Evolutionary conservation across 345 rosid species (phyloP), one percentile per base, ranked within the genome.

Genomic region (Orychophragmus violaceus): DNA sequence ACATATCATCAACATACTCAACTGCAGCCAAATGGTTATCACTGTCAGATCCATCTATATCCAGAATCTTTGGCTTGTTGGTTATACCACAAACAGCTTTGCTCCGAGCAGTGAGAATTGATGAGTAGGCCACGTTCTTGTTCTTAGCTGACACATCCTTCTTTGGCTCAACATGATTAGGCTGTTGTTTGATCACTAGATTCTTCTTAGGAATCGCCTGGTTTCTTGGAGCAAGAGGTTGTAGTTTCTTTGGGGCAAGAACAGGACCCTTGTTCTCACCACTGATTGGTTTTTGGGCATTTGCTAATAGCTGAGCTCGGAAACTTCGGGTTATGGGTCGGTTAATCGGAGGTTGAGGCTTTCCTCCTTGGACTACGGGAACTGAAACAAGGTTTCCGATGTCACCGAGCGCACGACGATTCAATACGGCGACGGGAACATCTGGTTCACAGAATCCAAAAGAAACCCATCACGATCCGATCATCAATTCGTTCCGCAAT

Each of bases 1-100:
- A 94, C 75, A 94, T 83, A 66, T 90, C 98, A 55, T 90, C 96
- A 28, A 88, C 89, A 71, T 90, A 94, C 66, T 94, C 99, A n/a
- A 85, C 80, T 27, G 78, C 88, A 7, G 96, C 93, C 75, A 89
- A 39, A 54, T 90, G 90, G 59, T 88, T 83, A 12, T 77, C 68
- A 12, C 33, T 77, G 58, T 93, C 98, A 60, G 73, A 81, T 8
- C 66, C 84, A 79, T 94, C 99, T 14, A 94, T 90, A 73, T 87
- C 80, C 6, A 69, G 36, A 14, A 76, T 39, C 57, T 79, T 73
- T 1, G 78, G 82, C 71, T 78, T 85, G 64, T 78, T 84, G 10
- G 71, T 35, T 30, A 86, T 46, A 2, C 90, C 94, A 68, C 91
- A 82, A 16, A 89, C 91, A 37, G 84, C 86, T 87, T 95, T 95